These are phyloP conservation scores for Wickerhamia fluorescens DNA, from an alignment of 805 yeast genomes.

Conservation along the genomic window DNA sequence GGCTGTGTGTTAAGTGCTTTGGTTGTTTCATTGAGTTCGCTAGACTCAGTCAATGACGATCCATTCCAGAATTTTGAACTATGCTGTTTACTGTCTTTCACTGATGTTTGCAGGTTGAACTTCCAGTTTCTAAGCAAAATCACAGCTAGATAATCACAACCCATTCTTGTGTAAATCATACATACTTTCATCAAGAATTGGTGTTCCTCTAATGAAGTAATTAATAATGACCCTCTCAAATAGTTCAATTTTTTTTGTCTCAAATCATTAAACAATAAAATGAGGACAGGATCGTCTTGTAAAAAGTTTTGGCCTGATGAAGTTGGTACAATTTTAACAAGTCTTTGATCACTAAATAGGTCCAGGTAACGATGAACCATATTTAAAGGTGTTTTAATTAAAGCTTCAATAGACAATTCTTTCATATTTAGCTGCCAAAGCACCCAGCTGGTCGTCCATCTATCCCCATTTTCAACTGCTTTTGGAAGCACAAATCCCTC, in stretches of 20 bases:
- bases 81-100: too few species aligned
- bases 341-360: constrained; percentile 12
- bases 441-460: constrained; percentile 80
- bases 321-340: neutral
- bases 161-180: constrained; percentile 75
- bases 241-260: constrained; percentile 46
- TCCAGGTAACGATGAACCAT: constrained; percentile 13
- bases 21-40: neutral
- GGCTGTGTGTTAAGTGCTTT: neutral
- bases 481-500: constrained; percentile 44
- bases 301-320: constrained; percentile 32
- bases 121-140: constrained; percentile 62
- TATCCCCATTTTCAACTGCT: constrained; percentile 56
- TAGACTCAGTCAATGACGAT: neutral
- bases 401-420: constrained; percentile 50
- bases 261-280: constrained; percentile 56
- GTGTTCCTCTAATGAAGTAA: constrained; percentile 45
- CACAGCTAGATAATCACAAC: constrained; percentile 75
- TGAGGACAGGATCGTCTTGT: constrained; percentile 77
- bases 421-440: constrained; percentile 51
- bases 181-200: constrained; percentile 56
- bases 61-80: too few species aligned
- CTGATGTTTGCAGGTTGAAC: constrained; percentile 40
- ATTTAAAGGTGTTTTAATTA: constrained; percentile 48
- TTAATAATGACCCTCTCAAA: constrained; percentile 41